Evolutionary conservation across 2,329 filamentous ascomycete genomes (phyloP).

Genomic region (Hypoxylon sp.): DNA sequence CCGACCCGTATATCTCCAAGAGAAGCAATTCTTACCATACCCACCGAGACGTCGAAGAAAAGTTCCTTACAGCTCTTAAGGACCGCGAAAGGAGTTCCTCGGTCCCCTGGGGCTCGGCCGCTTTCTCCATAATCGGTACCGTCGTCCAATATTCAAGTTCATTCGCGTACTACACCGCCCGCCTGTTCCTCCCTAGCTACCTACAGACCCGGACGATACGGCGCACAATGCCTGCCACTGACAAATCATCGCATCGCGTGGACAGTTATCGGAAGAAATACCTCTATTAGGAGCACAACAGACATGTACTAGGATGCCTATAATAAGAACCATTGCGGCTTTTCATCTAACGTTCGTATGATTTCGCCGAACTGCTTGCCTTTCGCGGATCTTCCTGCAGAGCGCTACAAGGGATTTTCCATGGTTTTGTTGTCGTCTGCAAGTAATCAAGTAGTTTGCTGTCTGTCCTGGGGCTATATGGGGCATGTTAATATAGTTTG

Average conservation of each 20-base stretch:
- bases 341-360: neutral
- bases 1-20: neutral
- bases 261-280: neutral
- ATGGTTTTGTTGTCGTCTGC: neutral
- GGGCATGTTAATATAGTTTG: neutral
- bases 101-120: neutral
- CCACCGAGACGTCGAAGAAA: conserved; percentile 4
- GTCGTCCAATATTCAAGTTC: conserved; percentile 1
- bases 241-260: neutral
- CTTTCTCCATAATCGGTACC: neutral
- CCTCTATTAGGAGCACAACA: neutral
- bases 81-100: neutral
- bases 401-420: neutral
- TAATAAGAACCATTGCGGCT: neutral
- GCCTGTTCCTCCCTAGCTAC: neutral
- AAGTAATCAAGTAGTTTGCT: neutral
- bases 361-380: neutral
- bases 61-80: neutral
- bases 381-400: neutral
- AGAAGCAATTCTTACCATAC: neutral
- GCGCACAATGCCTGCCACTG: neutral
- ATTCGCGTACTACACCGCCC: neutral
- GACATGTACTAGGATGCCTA: neutral
- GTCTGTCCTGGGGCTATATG: neutral
- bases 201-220: neutral